phyloP scores from a whole-genome alignment of 768 basidiomycete genomes.

The Leccinum disarticulatum region DNA sequence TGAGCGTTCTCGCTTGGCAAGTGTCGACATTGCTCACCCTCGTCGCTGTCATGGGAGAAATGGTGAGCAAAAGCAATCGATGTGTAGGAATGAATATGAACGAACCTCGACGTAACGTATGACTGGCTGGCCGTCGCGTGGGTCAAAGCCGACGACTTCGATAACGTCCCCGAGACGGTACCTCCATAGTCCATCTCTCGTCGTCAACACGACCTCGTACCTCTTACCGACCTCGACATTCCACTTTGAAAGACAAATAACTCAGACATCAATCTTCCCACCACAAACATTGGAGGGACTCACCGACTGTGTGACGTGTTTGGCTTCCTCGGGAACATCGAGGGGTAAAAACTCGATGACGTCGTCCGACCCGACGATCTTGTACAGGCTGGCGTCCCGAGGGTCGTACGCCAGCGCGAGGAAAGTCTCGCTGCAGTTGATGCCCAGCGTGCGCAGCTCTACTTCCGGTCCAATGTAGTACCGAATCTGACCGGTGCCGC shows the following conservation, averaged over 20 bases:
- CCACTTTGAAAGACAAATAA: conserved; percentile 25
- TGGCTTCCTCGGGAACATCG: conserved; percentile 24
- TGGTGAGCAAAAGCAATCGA: too few relatives aligned
- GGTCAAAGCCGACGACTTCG: conserved; percentile 25
- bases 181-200: conserved; percentile 27
- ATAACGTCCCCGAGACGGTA: conserved; percentile 23
- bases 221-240: conserved; percentile 16
- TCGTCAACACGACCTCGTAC: conserved; percentile 25
- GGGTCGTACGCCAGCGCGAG: conserved; percentile 23
- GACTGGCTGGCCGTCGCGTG: conserved; percentile 20
- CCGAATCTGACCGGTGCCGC: conserved; percentile 8
- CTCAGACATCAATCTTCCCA: too few relatives aligned
- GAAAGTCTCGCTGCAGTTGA: conserved; percentile 26
- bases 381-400: conserved; percentile 23
- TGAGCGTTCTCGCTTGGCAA: too few relatives aligned
- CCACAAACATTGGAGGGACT: too few relatives aligned
- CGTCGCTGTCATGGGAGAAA: too few relatives aligned
- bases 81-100: too few relatives aligned
- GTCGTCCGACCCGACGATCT: conserved; percentile 26
- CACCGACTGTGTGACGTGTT: conserved; percentile 20
- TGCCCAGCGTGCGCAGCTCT: conserved; percentile 18
- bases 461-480: conserved; percentile 22
- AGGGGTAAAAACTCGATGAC: conserved; percentile 22
- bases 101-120: too few relatives aligned
- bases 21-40: too few relatives aligned